phyloP scores from a whole-genome alignment of 495 filamentous ascomycete genomes.

The Hypomontagnella monticulosa region DNA sequence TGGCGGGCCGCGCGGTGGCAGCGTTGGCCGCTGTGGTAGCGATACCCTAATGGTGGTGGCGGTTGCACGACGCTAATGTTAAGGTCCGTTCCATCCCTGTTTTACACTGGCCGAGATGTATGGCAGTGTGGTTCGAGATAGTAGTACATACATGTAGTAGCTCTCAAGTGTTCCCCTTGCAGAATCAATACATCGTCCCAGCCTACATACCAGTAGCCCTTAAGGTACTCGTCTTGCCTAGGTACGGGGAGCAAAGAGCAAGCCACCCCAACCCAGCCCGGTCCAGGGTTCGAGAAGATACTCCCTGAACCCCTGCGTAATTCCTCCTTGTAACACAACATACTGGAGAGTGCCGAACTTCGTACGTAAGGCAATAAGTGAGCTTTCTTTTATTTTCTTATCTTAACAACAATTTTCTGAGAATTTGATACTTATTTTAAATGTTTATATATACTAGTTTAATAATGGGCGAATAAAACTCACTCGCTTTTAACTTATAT shows the following conservation, averaged over 20 bases:
- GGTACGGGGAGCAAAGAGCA: no score
- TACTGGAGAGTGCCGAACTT: conserved; percentile 17
- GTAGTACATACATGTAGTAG: no score
- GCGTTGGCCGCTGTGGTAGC: not conserved
- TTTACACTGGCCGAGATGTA: conserved; percentile 28
- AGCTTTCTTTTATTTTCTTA: conserved; percentile 9
- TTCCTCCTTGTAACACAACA: conserved; percentile 11
- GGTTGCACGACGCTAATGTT: conserved; percentile 19
- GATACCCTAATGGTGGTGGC: not conserved
- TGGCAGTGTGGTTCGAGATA: conserved; percentile 19
- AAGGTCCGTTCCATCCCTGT: conserved; percentile 40
- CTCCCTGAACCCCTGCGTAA: conserved; percentile 16
- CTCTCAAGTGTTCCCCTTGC: conserved; percentile 38
- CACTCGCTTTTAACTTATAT: no score
- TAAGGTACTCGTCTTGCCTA: no score
- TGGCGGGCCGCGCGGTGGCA: conserved; percentile 17
- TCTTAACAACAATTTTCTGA: conserved; percentile 1
- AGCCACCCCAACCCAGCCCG: no score
- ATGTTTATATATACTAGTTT: no score
- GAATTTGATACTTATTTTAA: no score
- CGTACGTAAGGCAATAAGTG: not conserved
- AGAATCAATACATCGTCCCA: conserved; percentile 15
- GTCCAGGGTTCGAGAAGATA: no score
- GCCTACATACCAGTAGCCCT: no score
- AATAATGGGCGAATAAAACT: no score